Evolutionary conservation across 768 basidiomycete species (phyloP), one percentile per base, ranked within the genome.

Genomic region (Macrocybe gigantea): DNA sequence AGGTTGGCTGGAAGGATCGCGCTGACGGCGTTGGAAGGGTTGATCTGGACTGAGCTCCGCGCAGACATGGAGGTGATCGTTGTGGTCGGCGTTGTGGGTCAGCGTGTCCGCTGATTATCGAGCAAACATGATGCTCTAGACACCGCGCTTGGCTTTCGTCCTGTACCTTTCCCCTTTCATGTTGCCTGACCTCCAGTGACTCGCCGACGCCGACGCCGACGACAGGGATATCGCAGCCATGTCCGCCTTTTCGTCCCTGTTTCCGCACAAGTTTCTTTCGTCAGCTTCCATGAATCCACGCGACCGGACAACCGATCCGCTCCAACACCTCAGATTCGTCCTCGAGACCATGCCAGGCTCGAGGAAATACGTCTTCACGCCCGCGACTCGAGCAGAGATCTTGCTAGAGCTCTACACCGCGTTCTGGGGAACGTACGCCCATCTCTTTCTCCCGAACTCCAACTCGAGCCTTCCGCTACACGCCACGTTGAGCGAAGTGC

Each of bases 261-360:
- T 71, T 44, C 65, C 67, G n/a, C 64, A 78, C 48, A 80, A 78
- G 52, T 74, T 79, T 43, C 69, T 80, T 4, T 63, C 70, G 22
- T 66, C 69, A 32, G 41, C 32, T 22, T 71, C 77, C 10, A 78
- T 78, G 71, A 76, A 75, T 56, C 66, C 74, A 7, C 74, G 78
- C 47, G 80, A 82, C 61, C 68, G 79, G 7, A 66, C 71, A 9
- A 67, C 75, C 35, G 84, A 87, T 63, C 76, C 83, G 10, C 71
- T 89, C 2, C 78, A 83, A 9, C 85, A 85, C 50, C 80, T 91
- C 33, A 76, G 85, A 37, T 86, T 86, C 55, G 74, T 79, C 1
- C 74, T 91, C 51, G 88, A 91, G 64, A 87, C 85, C 5, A 84
- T 90, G 82, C 85, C 88, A 3, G 81, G 80, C 37, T 82, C 85